These are phyloP conservation scores for Diaporthe nobilis DNA, from an alignment of 2,329 filamentous ascomycete genomes.

Conservation along the genomic window DNA sequence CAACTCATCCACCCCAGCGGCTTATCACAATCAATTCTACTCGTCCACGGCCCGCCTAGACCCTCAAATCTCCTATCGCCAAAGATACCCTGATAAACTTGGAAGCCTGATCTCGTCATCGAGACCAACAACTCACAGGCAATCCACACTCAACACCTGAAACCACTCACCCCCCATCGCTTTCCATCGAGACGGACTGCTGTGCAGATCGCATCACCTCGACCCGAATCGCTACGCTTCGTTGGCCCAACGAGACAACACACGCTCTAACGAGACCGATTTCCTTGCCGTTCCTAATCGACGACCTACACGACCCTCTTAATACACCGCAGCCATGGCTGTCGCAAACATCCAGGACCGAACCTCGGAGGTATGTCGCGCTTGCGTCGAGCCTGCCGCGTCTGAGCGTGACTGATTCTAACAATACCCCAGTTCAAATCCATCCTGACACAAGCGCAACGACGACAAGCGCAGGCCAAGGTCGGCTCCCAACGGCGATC, in stretches of 20 bases:
- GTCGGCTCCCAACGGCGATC: constrained; percentile 84
- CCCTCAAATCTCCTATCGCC: constrained; percentile 26
- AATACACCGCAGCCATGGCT: constrained; percentile 63
- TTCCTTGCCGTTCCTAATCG: not conserved
- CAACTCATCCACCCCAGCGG: constrained; percentile 20
- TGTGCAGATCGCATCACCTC: constrained; percentile 40
- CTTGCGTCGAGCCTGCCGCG: not conserved
- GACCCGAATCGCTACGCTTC: constrained; percentile 10
- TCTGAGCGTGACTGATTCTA: not conserved
- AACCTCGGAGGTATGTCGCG: constrained; percentile 74
- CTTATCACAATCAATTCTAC: constrained; percentile 38
- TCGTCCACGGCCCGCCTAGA: constrained; percentile 28
- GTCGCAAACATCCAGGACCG: constrained; percentile 92
- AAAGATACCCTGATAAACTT: constrained; percentile 10
- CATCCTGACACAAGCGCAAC: constrained; percentile 88
- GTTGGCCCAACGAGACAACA: constrained; percentile 9
- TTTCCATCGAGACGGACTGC: constrained; percentile 19
- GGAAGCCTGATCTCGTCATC: constrained; percentile 11
- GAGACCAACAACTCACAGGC: not conserved
- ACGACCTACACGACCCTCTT: not conserved
- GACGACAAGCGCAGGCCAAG: constrained; percentile 82
- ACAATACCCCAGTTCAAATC: constrained; percentile 76
- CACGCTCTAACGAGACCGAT: constrained; percentile 2
- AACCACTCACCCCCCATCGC: not conserved
- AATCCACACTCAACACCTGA: not conserved